Evolutionary conservation across 2,329 filamentous ascomycete species (phyloP), one percentile per base, ranked within the genome.

Genomic region (Calonectria pseudoreteaudii): DNA sequence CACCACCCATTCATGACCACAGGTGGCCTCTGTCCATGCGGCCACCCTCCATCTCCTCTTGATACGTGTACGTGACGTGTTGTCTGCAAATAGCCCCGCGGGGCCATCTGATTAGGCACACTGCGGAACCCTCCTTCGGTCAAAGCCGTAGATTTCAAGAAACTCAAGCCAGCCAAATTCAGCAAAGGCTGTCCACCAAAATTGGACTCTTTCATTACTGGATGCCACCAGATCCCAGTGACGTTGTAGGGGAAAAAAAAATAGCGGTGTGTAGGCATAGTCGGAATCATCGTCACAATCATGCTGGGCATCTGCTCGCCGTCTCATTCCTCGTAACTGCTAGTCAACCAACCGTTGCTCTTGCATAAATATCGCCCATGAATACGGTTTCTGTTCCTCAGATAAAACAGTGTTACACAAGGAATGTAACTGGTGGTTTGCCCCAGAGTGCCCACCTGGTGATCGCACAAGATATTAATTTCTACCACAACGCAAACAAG

Each of bases 1-100:
- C 72, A 74, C 70, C 74, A 77, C 69, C 78, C 73, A 76, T 72
- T 68, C 72, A 66, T 71, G 52, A 70, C 74, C 78, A 72, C 79
- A 72, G 72, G 74, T 78, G 79, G 79, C 68, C 79, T 79, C 74
- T 64, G 26, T 71, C 70, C 34, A 80, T 80, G 79, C 78, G 79
- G 70, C 79, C 79, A 66, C 73, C 72, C 73, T 74, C 71, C 26
- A 41, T 50, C 58, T 60, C 72, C 73, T 75, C 77, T 67, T 76
- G 78, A 30, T 66, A 66, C 62, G 49, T 65, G 50, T 69, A 38
- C 34, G 31, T 31, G 30, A 50, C 30, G 36, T 52, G 30, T 52
- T 60, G 44, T 52, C 52, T 31, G 56, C 34, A 30, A 14, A 49
- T 52, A 41, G 44, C 20, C 20, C 28, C 18, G 41, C 41, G 60